Percentiles rank a stretch among this genome's conserved stretches.
Conservation (phyloP, 352 stramenopile genomes). For the Pythium myriotylum region DNA sequence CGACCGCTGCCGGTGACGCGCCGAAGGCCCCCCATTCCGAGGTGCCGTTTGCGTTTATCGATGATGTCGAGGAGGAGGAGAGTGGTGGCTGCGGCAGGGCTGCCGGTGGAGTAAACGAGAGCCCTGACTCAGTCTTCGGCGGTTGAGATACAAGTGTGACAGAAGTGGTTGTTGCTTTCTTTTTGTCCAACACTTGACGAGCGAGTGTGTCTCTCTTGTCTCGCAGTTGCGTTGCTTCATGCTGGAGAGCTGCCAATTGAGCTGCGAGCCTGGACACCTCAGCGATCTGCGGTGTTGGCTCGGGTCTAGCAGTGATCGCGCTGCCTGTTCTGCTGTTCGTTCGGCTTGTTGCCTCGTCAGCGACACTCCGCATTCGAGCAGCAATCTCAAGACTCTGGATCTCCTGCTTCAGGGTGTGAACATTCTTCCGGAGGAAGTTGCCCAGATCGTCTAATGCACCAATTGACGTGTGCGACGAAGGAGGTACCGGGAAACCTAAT, state of each 20-base stretch:
- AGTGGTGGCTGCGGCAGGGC: background rate
- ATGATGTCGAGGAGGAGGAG: constrained; percentile 1
- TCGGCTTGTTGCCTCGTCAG: constrained; percentile 34
- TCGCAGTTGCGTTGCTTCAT: constrained; percentile 37
- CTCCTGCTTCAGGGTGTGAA: constrained; percentile 57
- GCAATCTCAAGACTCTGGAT: constrained; percentile 74
- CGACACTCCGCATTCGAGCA: constrained; percentile 57
- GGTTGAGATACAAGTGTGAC: background rate
- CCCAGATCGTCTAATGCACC: constrained; percentile 61
- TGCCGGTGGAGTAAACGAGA: background rate
- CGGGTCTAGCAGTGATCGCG: background rate
- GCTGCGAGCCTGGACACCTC: constrained; percentile 41
- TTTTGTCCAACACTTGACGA: constrained; percentile 26
- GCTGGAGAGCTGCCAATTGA: constrained; percentile 52
- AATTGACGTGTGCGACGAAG: constrained; percentile 34
- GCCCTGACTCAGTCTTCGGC: constrained; percentile 2
- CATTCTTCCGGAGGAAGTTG: constrained; percentile 52
- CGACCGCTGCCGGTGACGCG: constrained; percentile 2
- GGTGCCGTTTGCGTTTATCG: background rate
- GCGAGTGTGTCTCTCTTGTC: constrained; percentile 27
- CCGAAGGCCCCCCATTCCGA: constrained; percentile 11
- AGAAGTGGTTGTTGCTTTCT: background rate
- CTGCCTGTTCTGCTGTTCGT: constrained; percentile 3
- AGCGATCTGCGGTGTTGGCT: constrained; percentile 33
- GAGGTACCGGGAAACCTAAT: constrained; percentile 53